Conservation (phyloP, 345 rosid genomes). For the Fremontodendron californicum region DNA sequence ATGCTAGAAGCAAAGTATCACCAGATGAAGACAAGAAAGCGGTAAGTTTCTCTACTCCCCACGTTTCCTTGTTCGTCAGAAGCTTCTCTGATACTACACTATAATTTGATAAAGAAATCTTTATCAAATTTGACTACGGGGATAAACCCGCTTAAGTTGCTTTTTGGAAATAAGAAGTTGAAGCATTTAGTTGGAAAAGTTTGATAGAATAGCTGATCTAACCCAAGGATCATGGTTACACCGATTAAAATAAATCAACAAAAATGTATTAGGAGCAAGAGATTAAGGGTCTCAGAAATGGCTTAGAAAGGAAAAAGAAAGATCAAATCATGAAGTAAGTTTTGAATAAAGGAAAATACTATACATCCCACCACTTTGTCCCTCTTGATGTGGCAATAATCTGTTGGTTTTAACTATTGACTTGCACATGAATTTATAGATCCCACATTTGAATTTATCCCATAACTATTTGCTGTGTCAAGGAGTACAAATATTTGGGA, state of each 20-base stretch:
- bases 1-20: slow-evolving; percentile 33
- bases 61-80: neutral
- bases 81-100: neutral
- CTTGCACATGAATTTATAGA: neutral
- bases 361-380: neutral
- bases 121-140: neutral
- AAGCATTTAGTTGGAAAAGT: neutral
- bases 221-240: neutral
- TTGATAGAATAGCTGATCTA: neutral
- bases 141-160: neutral
- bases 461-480: neutral
- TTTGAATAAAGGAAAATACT: neutral
- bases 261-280: neutral
- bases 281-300: neutral
- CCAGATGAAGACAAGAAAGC: slow-evolving; percentile 31
- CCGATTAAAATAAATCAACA: neutral
- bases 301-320: neutral
- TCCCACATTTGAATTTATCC: neutral
- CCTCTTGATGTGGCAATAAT: neutral
- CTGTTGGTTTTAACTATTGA: neutral
- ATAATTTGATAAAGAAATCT: neutral
- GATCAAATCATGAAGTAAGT: slow-evolving; percentile 1
- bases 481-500: neutral
- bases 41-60: slow-evolving; percentile 25
- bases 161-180: neutral